These are phyloP conservation scores for Pelargonium cotyledonis DNA, from an alignment of 441 rosid species.

Conservation along the genomic window DNA sequence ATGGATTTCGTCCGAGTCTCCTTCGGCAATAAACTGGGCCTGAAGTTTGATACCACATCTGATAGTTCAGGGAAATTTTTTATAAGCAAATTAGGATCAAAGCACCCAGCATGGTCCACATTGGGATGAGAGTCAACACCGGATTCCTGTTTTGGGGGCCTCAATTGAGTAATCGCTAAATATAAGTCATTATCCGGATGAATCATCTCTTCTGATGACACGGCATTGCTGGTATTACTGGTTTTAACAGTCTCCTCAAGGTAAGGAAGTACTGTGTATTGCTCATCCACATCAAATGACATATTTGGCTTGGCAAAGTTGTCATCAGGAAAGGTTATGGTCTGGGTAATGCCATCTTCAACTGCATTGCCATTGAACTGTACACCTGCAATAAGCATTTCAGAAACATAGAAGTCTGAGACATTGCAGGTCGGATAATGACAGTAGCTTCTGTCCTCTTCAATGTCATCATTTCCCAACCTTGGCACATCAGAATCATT, in stretches of 20 bases:
- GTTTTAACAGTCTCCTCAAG: slow-evolving; percentile 57
- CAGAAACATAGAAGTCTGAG: slow-evolving; percentile 73
- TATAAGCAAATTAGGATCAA: slow-evolving; percentile 82
- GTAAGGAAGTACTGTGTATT: slow-evolving; percentile 69
- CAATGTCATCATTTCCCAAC: slow-evolving; percentile 45
- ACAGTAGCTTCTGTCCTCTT: slow-evolving; percentile 39
- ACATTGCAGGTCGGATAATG: slow-evolving; percentile 64
- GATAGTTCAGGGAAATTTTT: slow-evolving; percentile 81
- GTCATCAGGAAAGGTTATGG: slow-evolving; percentile 53
- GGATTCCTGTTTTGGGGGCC: slow-evolving; percentile 40
- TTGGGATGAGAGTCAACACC: slow-evolving; percentile 37
- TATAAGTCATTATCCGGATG: slow-evolving; percentile 46
- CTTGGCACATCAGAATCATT: slow-evolving; percentile 34
- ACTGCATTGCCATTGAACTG: slow-evolving; percentile 57
- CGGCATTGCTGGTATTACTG: slow-evolving; percentile 36
- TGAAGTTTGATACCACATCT: slow-evolving; percentile 77
- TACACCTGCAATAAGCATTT: slow-evolving; percentile 62
- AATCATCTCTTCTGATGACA: slow-evolving; percentile 34
- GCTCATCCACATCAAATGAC: slow-evolving; percentile 55
- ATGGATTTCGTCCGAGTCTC: slow-evolving; percentile 92
- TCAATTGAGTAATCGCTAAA: slow-evolving; percentile 56
- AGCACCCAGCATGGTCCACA: slow-evolving; percentile 38
- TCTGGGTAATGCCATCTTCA: slow-evolving; percentile 39
- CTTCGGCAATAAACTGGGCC: slow-evolving; percentile 75
- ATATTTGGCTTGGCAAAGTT: slow-evolving; percentile 50